phyloP scores from a whole-genome alignment of 192 early-diverging fungal species.

The Funneliformis geosporum region DNA sequence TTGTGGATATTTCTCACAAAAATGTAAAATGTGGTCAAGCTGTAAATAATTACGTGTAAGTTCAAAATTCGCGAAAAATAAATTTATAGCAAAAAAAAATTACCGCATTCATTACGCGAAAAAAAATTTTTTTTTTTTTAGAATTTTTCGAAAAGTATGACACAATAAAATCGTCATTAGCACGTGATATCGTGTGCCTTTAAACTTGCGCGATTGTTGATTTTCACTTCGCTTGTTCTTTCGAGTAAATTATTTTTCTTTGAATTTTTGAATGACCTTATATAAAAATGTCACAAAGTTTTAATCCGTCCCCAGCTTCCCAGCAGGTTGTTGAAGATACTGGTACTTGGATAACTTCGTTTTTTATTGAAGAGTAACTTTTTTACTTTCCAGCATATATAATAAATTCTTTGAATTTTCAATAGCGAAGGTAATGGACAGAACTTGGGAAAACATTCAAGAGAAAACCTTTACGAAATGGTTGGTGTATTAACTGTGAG shows the following conservation, averaged over 20 bases:
- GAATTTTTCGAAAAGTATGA: too few relatives aligned
- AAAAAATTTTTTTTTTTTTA: too few relatives aligned
- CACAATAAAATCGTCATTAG: too few relatives aligned
- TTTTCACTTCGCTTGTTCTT: background rate
- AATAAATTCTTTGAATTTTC: background rate
- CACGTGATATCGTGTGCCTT: too few relatives aligned
- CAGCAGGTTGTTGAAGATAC: slow-evolving; percentile 56
- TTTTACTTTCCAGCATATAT: background rate
- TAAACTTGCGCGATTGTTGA: background rate
- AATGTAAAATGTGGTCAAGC: background rate
- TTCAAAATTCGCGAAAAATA: background rate
- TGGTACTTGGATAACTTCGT: slow-evolving; percentile 31
- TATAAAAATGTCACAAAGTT: slow-evolving; percentile 19
- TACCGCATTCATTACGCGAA: background rate
- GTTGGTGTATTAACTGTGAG: background rate
- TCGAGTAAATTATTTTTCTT: background rate
- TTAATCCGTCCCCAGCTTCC: slow-evolving; percentile 39
- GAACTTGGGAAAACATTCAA: slow-evolving; percentile 87
- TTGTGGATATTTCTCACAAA: slow-evolving; percentile 19
- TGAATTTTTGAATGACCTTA: background rate
- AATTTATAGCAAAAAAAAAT: background rate
- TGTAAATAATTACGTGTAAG: background rate
- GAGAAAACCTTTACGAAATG: slow-evolving; percentile 76
- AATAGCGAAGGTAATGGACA: slow-evolving; percentile 64
- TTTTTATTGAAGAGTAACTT: background rate